Base-by-base conservation (phyloP, 2,329 filamentous ascomycete genomes). In the Beauveria australis region DNA sequence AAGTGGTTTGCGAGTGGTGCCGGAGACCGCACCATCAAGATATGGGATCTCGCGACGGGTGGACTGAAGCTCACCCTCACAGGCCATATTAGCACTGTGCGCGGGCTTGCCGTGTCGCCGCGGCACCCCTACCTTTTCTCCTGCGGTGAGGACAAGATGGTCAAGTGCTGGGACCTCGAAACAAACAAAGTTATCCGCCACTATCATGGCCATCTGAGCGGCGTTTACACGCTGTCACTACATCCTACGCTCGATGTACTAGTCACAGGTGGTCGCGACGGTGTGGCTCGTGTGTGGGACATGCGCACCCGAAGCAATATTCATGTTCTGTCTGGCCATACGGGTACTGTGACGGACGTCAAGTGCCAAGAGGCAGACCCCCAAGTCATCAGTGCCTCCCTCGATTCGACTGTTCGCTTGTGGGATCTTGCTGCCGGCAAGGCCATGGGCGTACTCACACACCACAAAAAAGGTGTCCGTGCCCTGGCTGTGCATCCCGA, bases 141-240 rank as follows among this genome's bases (percentile, higher is more conserved):
- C 12, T 99, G 94, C 70, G 95, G 91, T 62, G 94, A 99, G 75
- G 94, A 99, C 74, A 99, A 99, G 79, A 97, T 97, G 92, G 94
- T 99, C 64, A 99, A 99, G 76, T 99, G 94, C 77, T 99, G 94
- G 94, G 94, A 99, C 77, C 78, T 99, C 66, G 94, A 99, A 75
- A 97, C 93, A n/a, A 99, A 99, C 79, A 97, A 97, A 75, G 94
- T 99, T 63, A 97, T 97, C 70, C 85, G 93, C 44, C 92, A 97
- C 75, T 99, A 97, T 73, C 94, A 99, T 73, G 95, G 95, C 19
- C 94, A 99, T 76, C 79, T 99, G 24, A 96, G 91, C 67, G 94
- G 94, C 65, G 94, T 99, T 4, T 99, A 99, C 76, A 92, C 92
- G 1, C 79, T 99, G 6, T 85, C 89, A 2, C 78, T 99, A n/a